phyloP scores from a whole-genome alignment of 1,139 yeast species.

The Diutina mesorugosa region DNA sequence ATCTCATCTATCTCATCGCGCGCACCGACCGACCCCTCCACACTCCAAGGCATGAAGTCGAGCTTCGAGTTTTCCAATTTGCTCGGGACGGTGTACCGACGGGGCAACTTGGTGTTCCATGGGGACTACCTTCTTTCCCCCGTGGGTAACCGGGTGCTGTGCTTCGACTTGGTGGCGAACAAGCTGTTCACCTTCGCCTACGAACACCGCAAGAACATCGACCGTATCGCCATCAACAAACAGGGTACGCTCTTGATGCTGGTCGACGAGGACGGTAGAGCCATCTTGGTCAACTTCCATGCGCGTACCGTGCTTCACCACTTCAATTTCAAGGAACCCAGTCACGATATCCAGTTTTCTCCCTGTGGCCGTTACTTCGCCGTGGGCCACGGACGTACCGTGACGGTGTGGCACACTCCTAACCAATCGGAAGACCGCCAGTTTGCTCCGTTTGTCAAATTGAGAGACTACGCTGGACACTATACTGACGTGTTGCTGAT shows the following conservation, averaged over 20 bases:
- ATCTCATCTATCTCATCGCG: neutral
- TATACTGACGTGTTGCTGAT: constrained; percentile 68
- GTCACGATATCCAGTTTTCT: constrained; percentile 65
- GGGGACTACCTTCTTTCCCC: constrained; percentile 78
- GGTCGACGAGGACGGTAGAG: constrained; percentile 88
- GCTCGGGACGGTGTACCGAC: constrained; percentile 87
- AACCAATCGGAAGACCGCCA: constrained; percentile 61
- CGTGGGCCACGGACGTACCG: constrained; percentile 65
- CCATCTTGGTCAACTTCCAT: constrained; percentile 74
- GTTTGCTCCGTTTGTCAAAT: constrained; percentile 91
- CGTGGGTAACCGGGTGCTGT: constrained; percentile 86
- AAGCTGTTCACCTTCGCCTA: constrained; percentile 82
- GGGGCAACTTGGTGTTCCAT: constrained; percentile 81
- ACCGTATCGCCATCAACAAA: constrained; percentile 67
- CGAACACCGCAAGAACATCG: constrained; percentile 82
- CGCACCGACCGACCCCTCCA: neutral
- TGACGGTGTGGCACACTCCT: constrained; percentile 95
- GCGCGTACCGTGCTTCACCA: constrained; percentile 87
- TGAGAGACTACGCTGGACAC: constrained; percentile 87
- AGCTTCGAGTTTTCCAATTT: constrained; percentile 63
- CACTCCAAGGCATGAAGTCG: constrained; percentile 23
- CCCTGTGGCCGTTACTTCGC: constrained; percentile 88
- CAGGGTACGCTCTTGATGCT: constrained; percentile 75
- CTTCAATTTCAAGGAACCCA: constrained; percentile 79
- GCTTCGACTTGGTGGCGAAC: constrained; percentile 76